A percentile compares a stretch with the other conserved stretches of the same genome.
Conservation (phyloP, 2,329 filamentous ascomycete genomes). For the Decorospora gaudefroyi region DNA sequence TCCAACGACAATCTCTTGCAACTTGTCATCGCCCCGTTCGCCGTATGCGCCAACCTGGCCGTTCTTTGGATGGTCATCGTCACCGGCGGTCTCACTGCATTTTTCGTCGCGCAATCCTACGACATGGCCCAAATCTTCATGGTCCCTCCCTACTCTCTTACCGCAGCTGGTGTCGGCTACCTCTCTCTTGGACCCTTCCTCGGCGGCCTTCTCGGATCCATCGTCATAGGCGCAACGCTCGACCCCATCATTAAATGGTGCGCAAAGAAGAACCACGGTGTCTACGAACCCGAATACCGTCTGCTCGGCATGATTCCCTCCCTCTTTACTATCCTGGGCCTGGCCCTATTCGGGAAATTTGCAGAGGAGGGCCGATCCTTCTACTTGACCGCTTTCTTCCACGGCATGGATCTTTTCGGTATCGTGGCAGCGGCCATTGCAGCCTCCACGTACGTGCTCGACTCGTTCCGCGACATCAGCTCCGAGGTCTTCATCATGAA, state of each 20-base stretch:
- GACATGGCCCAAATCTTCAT: slow-evolving; percentile 56
- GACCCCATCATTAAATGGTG: slow-evolving; percentile 51
- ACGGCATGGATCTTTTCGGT: slow-evolving; percentile 43
- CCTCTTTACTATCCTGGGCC: slow-evolving; percentile 44
- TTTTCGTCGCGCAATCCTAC: slow-evolving; percentile 52
- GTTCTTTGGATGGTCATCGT: slow-evolving; percentile 58
- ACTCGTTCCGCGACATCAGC: slow-evolving; percentile 50
- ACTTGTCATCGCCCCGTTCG: slow-evolving; percentile 52
- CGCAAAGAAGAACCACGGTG: slow-evolving; percentile 56
- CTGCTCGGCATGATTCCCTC: slow-evolving; percentile 45
- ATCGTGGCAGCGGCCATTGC: slow-evolving; percentile 42
- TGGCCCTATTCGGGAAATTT: slow-evolving; percentile 49
- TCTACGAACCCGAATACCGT: slow-evolving; percentile 61
- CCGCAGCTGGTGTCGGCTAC: slow-evolving; percentile 51
- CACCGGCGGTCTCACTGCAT: slow-evolving; percentile 50
- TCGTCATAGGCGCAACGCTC: slow-evolving; percentile 29
- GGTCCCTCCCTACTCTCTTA: slow-evolving; percentile 53
- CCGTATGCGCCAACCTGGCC: slow-evolving; percentile 57
- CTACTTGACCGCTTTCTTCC: slow-evolving; percentile 43
- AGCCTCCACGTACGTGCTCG: slow-evolving; percentile 46
- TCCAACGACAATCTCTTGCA: slow-evolving; percentile 47
- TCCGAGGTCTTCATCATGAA: slow-evolving; percentile 52
- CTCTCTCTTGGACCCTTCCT: slow-evolving; percentile 50
- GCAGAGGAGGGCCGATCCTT: slow-evolving; percentile 26
- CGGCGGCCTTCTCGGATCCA: slow-evolving; percentile 42